Evolutionary conservation across 2,329 filamentous ascomycete genomes (phyloP), one percentile per base, ranked within the genome.

Genomic region (Fusarium clavum): DNA sequence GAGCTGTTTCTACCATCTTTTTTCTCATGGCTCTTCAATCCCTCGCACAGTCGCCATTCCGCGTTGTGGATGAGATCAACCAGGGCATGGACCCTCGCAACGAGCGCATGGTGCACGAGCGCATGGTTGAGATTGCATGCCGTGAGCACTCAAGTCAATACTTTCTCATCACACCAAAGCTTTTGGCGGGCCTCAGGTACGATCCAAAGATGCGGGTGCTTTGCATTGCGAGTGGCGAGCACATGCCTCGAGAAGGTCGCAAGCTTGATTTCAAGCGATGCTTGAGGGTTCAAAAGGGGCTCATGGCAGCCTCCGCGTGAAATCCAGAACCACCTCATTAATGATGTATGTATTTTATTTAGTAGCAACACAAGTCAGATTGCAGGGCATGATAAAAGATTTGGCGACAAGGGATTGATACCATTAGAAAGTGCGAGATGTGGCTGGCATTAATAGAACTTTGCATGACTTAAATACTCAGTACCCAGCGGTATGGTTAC

Each of bases 11-110:
- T 24, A 99, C 96, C 16, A 97, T 98, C 77, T 99, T 98, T 86
- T 99, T 97, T 82, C 93, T 99, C 60, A 98, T 99, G 94, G 94
- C 96, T 8, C 88, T 99, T 27, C 96, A 99, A 80, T 93, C 93
- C 52, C 90, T 99, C 75, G 95, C 96, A 18, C 92, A 94, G 75
- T 94, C 94, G 6, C 96, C 96, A 2, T 99, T 99, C 87, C 94
- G 96, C 55, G 95, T 99, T 52, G 96, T 99, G 63, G 96, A 99
- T 81, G 96, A 99, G 83, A 99, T 99, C 85, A 99, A 99, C 78
- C 96, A 99, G 82, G 96, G 96, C 72, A 99, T 99, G 96, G 96
- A 99, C 79, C 96, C 95, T 45, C 91, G 96, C 75, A 99, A 99
- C 81, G 96, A 99, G 82, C 92, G 96, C 73, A 97, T 98, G 89